Percentiles rank a stretch among this genome's conserved stretches.
Conservation (phyloP, 352 stramenopile species). For the Phytophthora europaea region DNA sequence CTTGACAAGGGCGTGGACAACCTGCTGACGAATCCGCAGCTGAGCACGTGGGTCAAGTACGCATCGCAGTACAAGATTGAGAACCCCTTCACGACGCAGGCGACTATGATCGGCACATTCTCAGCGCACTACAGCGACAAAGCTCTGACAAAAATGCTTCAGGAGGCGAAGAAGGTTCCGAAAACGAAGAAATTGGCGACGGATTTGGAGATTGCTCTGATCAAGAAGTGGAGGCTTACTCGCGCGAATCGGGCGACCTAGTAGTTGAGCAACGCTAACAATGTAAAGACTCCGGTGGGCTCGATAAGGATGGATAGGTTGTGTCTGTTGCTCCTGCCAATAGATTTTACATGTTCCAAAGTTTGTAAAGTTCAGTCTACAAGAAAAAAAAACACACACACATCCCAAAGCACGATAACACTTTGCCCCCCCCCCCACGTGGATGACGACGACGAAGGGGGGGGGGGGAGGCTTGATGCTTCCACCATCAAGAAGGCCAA, state of each 20-base stretch:
- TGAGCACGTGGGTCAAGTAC: conserved; percentile 10
- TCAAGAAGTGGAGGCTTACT: background rate
- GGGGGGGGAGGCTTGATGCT: no score
- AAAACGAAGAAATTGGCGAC: conserved; percentile 4
- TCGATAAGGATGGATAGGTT: no score
- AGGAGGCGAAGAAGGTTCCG: background rate
- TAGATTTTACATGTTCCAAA: no score
- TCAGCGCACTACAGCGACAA: conserved; percentile 7
- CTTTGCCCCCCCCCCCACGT: no score
- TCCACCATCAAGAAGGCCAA: no score
- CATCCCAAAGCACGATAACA: no score
- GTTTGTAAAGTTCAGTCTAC: no score
- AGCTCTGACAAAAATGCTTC: conserved; percentile 3
- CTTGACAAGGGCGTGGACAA: conserved; percentile 17
- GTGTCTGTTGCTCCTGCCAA: no score
- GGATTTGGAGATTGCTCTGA: background rate
- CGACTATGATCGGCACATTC: conserved; percentile 2
- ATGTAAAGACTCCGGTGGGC: no score
- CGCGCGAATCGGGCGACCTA: background rate
- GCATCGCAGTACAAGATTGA: background rate
- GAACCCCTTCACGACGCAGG: background rate
- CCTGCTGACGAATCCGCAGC: conserved; percentile 8
- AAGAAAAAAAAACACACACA: no score
- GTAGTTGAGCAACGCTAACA: background rate
- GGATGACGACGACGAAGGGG: no score